Conservation (phyloP, 139 green algal genomes). For the Microglena sp. region DNA sequence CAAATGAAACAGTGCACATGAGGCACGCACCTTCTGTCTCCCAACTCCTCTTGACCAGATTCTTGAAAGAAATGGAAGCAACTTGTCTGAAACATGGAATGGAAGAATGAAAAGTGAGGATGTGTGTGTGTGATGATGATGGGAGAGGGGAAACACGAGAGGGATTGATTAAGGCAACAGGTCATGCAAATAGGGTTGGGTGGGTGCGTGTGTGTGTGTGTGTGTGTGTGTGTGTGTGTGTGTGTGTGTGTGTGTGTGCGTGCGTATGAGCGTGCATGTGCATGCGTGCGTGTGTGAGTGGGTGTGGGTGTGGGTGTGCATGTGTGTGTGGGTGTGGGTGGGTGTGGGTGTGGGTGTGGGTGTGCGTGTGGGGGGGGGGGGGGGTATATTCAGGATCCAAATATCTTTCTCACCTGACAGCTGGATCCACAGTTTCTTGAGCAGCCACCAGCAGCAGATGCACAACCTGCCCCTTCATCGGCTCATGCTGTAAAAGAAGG, state of each 20-base stretch:
- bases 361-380: too few relatives aligned
- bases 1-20: too few relatives aligned
- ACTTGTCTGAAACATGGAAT: conserved; percentile 42
- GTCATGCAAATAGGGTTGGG: background rate
- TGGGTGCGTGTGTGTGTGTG: background rate
- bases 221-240: conserved; percentile 1
- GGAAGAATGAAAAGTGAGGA: too few relatives aligned
- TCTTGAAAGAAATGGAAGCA: conserved; percentile 92
- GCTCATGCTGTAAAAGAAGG: conserved; percentile 43
- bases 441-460: conserved; percentile 75
- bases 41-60: conserved; percentile 78
- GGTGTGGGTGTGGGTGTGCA: background rate
- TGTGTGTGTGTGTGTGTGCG: background rate
- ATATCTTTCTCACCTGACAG: conserved; percentile 46
- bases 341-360: background rate
- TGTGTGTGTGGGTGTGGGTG: background rate
- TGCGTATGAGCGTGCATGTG: background rate
- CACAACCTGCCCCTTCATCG: conserved; percentile 48
- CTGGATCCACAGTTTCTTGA: conserved; percentile 51
- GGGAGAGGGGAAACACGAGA: too few relatives aligned
- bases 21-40: conserved; percentile 15
- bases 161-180: too few relatives aligned
- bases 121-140: too few relatives aligned
- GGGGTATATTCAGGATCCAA: too few relatives aligned
- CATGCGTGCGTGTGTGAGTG: background rate